A percentile compares a stretch with the other conserved stretches of the same genome.
phyloP scores from a whole-genome alignment of 208 protist genomes.

The Novymonas esmeraldas region DNA sequence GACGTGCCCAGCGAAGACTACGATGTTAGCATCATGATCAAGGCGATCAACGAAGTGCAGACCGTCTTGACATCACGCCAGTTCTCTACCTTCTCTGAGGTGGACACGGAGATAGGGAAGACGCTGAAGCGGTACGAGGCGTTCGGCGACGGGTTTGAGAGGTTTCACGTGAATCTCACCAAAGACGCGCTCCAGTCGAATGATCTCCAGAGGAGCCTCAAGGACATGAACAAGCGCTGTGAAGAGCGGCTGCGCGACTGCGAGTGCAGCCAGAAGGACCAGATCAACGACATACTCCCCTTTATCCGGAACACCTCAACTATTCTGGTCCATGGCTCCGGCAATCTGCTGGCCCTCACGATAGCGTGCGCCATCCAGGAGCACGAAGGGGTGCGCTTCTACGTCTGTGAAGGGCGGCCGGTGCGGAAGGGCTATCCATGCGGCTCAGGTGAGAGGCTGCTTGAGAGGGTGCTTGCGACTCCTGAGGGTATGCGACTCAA shows the following conservation, averaged over 20 bases:
- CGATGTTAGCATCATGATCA: slow-evolving; percentile 76
- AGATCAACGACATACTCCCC: slow-evolving; percentile 85
- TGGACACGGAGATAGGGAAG: slow-evolving; percentile 75
- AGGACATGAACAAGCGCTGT: slow-evolving; percentile 74
- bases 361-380: slow-evolving; percentile 84
- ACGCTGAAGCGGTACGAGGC: slow-evolving; percentile 69
- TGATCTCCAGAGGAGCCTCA: slow-evolving; percentile 56
- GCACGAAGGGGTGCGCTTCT: slow-evolving; percentile 85
- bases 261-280: slow-evolving; percentile 76
- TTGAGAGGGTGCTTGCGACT: slow-evolving; percentile 57
- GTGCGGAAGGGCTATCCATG: slow-evolving; percentile 46
- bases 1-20: slow-evolving; percentile 81
- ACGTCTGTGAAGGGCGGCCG: slow-evolving; percentile 79
- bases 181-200: slow-evolving; percentile 58
- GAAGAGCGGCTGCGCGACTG: slow-evolving; percentile 59
- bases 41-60: slow-evolving; percentile 73
- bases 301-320: slow-evolving; percentile 78
- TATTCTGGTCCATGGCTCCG: slow-evolving; percentile 87
- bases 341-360: slow-evolving; percentile 68
- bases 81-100: slow-evolving; percentile 82
- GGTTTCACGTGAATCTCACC: slow-evolving; percentile 66
- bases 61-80: slow-evolving; percentile 48
- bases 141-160: slow-evolving; percentile 81
- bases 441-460: slow-evolving; percentile 55
- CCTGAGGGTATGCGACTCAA: slow-evolving; percentile 62